Percentiles rank a stretch among this genome's conserved stretches.
These are phyloP conservation scores for Asterella californica DNA, from an alignment of 225 moss, liverwort and hornwort genomes.

Conservation along the genomic window DNA sequence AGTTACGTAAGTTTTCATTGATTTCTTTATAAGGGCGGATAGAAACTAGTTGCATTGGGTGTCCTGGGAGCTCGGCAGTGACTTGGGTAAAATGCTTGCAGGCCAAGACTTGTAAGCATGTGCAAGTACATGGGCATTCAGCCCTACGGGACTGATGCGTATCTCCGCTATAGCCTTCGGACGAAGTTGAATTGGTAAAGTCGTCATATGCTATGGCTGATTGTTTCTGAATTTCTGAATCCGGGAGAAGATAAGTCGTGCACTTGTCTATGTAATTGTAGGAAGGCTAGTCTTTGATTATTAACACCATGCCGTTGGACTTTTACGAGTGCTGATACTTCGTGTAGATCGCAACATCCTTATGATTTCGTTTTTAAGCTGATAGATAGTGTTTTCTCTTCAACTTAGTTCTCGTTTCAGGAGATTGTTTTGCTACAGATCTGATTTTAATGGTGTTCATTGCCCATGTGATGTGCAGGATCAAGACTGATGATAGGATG, in stretches of 20 bases:
- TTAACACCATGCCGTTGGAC: too few relatives aligned
- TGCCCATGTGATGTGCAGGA: slow-evolving; percentile 47
- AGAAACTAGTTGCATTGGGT: not conserved
- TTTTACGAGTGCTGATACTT: too few relatives aligned
- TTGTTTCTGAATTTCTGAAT: not conserved
- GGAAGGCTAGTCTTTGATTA: not conserved
- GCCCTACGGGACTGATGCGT: slow-evolving; percentile 99
- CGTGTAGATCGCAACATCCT: not conserved
- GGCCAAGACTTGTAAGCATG: slow-evolving; percentile 96
- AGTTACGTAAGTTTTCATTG: not conserved
- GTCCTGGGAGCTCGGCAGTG: not conserved
- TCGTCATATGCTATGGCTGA: not conserved
- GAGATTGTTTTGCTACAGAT: not conserved
- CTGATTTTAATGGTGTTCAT: not conserved
- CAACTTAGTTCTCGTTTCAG: not conserved
- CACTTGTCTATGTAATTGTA: not conserved
- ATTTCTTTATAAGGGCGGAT: not conserved
- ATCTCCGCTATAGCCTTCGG: slow-evolving; percentile 97
- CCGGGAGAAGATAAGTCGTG: not conserved
- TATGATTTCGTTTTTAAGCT: not conserved
- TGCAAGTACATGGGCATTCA: slow-evolving; percentile 99
- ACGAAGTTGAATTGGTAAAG: slow-evolving; percentile 77
- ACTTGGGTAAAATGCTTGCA: slow-evolving; percentile 35
- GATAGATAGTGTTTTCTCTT: not conserved
- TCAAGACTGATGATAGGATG: slow-evolving; percentile 95